phyloP scores from a whole-genome alignment of 2,329 filamentous ascomycete species.

The Colletotrichum tanaceti region DNA sequence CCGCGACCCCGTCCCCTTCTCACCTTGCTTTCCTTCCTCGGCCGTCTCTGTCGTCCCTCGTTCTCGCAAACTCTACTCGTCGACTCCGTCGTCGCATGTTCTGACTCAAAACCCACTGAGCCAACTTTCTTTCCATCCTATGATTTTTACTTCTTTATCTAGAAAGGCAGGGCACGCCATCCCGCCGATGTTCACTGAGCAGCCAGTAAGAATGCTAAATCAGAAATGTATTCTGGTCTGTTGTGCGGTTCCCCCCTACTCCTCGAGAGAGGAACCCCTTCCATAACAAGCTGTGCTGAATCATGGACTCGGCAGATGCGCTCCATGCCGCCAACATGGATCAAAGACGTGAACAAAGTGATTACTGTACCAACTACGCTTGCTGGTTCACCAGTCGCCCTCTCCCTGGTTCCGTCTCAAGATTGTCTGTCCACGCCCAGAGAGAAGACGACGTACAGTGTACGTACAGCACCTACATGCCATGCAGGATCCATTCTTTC shows the following conservation, averaged over 20 bases:
- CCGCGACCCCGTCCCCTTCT: neutral
- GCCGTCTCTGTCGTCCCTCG: neutral
- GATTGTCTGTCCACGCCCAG: neutral
- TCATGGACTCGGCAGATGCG: neutral
- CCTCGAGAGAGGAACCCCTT: neutral
- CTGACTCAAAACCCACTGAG: slow-evolving; percentile 15
- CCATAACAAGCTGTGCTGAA: neutral
- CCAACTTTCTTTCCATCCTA: neutral
- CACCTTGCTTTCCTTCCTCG: slow-evolving; percentile 8
- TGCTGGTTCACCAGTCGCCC: neutral
- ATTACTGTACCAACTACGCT: neutral
- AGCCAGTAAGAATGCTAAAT: neutral
- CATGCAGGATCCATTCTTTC: neutral
- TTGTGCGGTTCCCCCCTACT: slow-evolving; percentile 16
- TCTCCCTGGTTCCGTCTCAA: slow-evolving; percentile 1
- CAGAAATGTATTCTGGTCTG: slow-evolving; percentile 18
- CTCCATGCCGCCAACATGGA: too few species aligned
- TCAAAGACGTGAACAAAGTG: neutral
- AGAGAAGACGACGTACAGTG: neutral
- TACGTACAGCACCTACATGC: neutral
- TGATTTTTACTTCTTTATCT: neutral
- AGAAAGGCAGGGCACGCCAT: neutral
- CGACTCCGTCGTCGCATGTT: slow-evolving; percentile 13
- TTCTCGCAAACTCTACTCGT: slow-evolving; percentile 17
- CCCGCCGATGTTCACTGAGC: neutral